Evolutionary conservation across 140 eudicot genomes (phyloP), one percentile per base, ranked within the genome.

Genomic region (Cichorium intybus): DNA sequence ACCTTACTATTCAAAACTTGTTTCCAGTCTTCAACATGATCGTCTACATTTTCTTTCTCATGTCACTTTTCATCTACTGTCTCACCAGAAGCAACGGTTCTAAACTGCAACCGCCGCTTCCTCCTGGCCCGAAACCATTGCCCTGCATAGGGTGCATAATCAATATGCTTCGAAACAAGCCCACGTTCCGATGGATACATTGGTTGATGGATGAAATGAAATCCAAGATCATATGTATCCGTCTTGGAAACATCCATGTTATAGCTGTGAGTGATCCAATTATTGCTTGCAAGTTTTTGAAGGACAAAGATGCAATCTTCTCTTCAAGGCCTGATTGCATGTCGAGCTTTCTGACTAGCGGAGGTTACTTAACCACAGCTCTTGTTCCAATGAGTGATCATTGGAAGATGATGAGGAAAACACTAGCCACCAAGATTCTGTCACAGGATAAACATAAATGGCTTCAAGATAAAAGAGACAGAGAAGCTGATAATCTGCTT

Each of bases 381-480:
- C 69, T 81, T 14, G 16, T 31, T 12, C 83, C 87, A 8, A 0
- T 27, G 1, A 60, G 82, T 8, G 74, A 75, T 16, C 75, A 62
- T 10, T 78, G 87, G 87, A 82, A 66, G 51, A 82, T 56, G 39
- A 78, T 78, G 84, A 74, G 79, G 58, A 78, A 77, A 60, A 8
- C 37, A 24, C 10, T 82, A 6, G 56, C 56, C 9, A 20, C 22
- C 0, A 56, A 82, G 1, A 47, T 82, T 12, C 79, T 82, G 33
- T 60, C 81, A 2, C 5, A 21, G 0, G 6, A 68, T 4, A 55
- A 39, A 16, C 72, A 64, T 18, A 43, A 45, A 10, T 75, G 81
- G 81, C 43, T 78, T 1, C 76, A 75, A 10, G 31, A 23, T 0
- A 82, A 82, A 22, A 49, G 83, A 48, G 31, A 35, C 2, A 64